Base-by-base conservation (phyloP, 2,329 filamentous ascomycete genomes). In the Chaetomiaceae sp. region DNA sequence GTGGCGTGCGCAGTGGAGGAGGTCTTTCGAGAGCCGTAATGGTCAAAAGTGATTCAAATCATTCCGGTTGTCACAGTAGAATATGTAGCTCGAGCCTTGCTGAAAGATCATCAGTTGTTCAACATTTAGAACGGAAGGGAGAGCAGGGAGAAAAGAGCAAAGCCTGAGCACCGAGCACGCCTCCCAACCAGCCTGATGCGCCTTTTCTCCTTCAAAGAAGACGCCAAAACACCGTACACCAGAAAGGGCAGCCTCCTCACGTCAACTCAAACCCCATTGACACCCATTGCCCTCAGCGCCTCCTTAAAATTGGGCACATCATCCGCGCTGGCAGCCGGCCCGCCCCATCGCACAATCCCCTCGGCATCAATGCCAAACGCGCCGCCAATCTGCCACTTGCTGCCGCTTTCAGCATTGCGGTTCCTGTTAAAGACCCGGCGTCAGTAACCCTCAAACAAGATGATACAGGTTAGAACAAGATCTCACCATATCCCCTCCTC, bases 341-440 rank as follows among this genome's bases (percentile, higher is more conserved):
- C 69, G 4, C 69, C 71, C 80, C 81, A 85, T 50, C 69, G 72
- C 3, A 86, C 75, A 12, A 70, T 62, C 2, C 81, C 81, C 25
- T 72, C 65, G 6, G 63, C 63, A 64, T 83, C 81, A 25, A 85
- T 69, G 2, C 79, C 84, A 69, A 84, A 89, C 25, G 79, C 80
- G 25, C 85, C 86, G 42, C 78, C 74, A 23, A 72, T 85, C 75
- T 89, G 85, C 85, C 86, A 89, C 48, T 83, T 70, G 59, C 71
- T 82, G 36, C 85, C 85, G 64, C 80, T 86, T 68, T 85, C 81
- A 3, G 49, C 49, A 5, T 17, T 50, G n/a, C 54, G 40, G 47
- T 48, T 53, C 42, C 50, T 53, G 27, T 25, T 17, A 11, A 23
- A n/a, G 2, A n/a, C 14, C 40, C 11, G 23, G 7, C 3, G 20